phyloP scores from a whole-genome alignment of 108 stramenopile genomes.

The Nitzschia putrida region DNA sequence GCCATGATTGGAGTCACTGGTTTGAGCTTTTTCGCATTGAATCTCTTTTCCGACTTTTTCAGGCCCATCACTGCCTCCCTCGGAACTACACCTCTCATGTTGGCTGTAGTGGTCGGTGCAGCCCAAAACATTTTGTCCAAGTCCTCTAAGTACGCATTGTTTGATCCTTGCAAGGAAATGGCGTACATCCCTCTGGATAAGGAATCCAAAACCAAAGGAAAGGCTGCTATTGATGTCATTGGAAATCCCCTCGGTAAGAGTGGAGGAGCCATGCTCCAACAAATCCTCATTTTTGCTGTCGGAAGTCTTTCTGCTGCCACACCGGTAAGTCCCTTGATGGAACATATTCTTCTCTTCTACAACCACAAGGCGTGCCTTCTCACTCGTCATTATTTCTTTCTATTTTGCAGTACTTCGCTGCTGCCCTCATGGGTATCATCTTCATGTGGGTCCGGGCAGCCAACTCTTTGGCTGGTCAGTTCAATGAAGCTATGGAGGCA shows the following conservation, averaged over 20 bases:
- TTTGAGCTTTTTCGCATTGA: conserved; percentile 88
- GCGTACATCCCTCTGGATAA: conserved; percentile 98
- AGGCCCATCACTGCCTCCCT: conserved; percentile 72
- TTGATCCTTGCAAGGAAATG: conserved; percentile 99
- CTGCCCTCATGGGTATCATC: conserved; percentile 68
- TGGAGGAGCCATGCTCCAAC: conserved; percentile 96
- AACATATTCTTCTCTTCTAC: neutral
- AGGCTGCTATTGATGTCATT: conserved; percentile 98
- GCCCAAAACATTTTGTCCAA: conserved; percentile 96
- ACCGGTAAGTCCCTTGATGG: conserved; percentile 49
- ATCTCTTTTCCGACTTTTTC: conserved; percentile 76
- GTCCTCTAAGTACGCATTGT: conserved; percentile 93
- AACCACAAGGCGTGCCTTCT: neutral
- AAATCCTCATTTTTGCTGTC: conserved; percentile 86
- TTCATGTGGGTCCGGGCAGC: conserved; percentile 80
- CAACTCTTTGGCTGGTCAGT: conserved; percentile 74
- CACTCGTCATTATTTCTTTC: neutral
- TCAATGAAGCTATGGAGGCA: conserved; percentile 78
- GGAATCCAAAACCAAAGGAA: conserved; percentile 97
- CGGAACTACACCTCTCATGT: conserved; percentile 93
- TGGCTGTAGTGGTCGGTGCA: conserved; percentile 94
- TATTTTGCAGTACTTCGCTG: conserved; percentile 48
- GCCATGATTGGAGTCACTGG: conserved; percentile 94
- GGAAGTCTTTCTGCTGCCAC: conserved; percentile 89
- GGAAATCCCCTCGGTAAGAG: conserved; percentile 96